Conservation (phyloP, 2,329 filamentous ascomycete species). For the Microascus cirrosus region DNA sequence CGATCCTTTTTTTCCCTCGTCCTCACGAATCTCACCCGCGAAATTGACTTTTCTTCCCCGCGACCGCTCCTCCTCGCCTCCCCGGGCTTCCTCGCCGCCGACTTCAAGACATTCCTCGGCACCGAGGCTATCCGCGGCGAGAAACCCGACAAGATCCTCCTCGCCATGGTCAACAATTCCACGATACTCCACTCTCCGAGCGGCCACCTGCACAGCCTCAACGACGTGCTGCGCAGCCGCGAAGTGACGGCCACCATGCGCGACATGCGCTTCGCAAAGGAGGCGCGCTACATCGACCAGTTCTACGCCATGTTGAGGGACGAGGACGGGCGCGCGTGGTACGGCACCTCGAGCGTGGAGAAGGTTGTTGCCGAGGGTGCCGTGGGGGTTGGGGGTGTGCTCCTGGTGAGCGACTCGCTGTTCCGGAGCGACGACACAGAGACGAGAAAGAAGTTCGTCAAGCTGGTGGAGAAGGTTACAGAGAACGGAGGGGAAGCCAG, state of each 20-base stretch:
- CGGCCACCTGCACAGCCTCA: conserved; percentile 76
- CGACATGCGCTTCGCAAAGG: conserved; percentile 78
- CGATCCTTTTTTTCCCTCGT: conserved; percentile 65
- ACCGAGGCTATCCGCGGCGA: conserved; percentile 44
- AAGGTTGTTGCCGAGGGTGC: conserved; percentile 78
- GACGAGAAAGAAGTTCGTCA: conserved; percentile 70
- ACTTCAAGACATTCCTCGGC: conserved; percentile 65
- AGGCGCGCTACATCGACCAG: conserved; percentile 74
- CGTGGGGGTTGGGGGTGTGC: conserved; percentile 70
- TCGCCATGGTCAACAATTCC: conserved; percentile 47
- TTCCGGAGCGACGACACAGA: conserved; percentile 75
- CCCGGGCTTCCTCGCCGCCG: conserved; percentile 74
- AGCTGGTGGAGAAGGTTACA: conserved; percentile 77
- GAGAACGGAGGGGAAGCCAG: conserved; percentile 77
- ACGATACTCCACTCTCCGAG: conserved; percentile 76
- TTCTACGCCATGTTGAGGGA: conserved; percentile 68
- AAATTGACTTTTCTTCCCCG: conserved; percentile 61
- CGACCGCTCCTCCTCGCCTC: conserved; percentile 75
- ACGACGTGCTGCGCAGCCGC: conserved; percentile 74
- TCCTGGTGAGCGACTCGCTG: conserved; percentile 78
- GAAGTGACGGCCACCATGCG: conserved; percentile 68
- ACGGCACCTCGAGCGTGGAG: conserved; percentile 74
- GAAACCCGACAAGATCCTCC: conserved; percentile 55
- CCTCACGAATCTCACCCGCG: conserved; percentile 62
- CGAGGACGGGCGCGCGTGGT: conserved; percentile 85